A percentile compares a stretch with the other conserved stretches of the same genome.
Evolutionary conservation across 257 asterid genomes (phyloP).

Genomic region (Parsonsia alboflavescens): DNA sequence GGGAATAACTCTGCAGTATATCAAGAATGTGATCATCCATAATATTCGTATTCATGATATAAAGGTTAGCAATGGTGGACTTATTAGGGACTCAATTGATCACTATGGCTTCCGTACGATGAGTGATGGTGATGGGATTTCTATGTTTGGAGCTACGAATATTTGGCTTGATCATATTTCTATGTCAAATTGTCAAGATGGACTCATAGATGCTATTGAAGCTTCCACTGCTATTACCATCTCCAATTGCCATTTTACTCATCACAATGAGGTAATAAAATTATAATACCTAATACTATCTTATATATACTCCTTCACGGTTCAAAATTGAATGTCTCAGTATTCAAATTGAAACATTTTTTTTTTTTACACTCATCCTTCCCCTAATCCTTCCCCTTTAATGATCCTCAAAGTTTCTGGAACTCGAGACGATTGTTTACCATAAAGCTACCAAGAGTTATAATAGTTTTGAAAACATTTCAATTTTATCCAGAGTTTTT

Average conservation of each 20-base stretch:
- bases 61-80: slow-evolving; percentile 21
- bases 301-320: too few species aligned
- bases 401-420: too few species aligned
- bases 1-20: slow-evolving; percentile 27
- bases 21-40: slow-evolving; percentile 28
- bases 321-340: too few species aligned
- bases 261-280: slow-evolving; percentile 28
- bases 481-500: too few species aligned
- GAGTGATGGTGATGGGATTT: slow-evolving; percentile 39
- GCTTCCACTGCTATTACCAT: slow-evolving; percentile 34
- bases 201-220: slow-evolving; percentile 28
- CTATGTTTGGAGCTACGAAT: slow-evolving; percentile 25
- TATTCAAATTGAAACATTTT: too few species aligned
- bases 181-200: slow-evolving; percentile 31
- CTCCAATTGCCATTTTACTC: slow-evolving; percentile 32
- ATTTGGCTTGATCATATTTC: slow-evolving; percentile 39
- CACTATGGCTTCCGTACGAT: slow-evolving; percentile 24
- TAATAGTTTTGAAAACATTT: too few species aligned
- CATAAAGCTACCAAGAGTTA: too few species aligned
- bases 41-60: slow-evolving; percentile 24
- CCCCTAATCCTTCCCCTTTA: too few species aligned
- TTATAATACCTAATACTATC: too few species aligned
- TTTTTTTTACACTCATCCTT: too few species aligned
- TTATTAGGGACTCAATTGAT: slow-evolving; percentile 24
- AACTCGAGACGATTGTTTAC: too few species aligned